These are phyloP conservation scores for Skeletonema marinoi DNA, from an alignment of 108 stramenopile species.

Conservation along the genomic window DNA sequence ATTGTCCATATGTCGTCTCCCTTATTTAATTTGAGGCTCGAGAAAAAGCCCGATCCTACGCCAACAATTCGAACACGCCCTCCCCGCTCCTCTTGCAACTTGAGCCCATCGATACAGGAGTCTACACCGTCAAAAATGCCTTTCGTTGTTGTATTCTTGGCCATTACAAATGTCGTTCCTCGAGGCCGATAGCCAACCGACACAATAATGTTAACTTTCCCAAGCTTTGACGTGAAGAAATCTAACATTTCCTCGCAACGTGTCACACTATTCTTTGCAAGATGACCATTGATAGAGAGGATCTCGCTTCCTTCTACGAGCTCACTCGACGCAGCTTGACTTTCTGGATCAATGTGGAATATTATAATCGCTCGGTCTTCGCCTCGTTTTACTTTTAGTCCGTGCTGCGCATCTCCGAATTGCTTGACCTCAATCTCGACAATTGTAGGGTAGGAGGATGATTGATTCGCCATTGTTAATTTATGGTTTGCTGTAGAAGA, in stretches of 20 bases:
- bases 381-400: slow-evolving; percentile 15
- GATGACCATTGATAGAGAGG: slow-evolving; percentile 27
- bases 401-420: background rate
- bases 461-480: background rate
- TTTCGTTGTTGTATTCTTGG: slow-evolving; percentile 5
- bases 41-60: slow-evolving; percentile 15
- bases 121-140: background rate
- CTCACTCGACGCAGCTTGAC: background rate
- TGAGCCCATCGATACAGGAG: slow-evolving; percentile 8
- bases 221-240: slow-evolving; percentile 17
- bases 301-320: slow-evolving; percentile 23
- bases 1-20: slow-evolving; percentile 34
- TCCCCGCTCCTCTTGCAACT: slow-evolving; percentile 4
- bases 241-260: slow-evolving; percentile 17
- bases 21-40: background rate
- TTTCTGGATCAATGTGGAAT: slow-evolving; percentile 23
- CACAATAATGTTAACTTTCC: background rate
- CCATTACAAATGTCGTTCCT: slow-evolving; percentile 20
- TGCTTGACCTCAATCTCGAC: background rate
- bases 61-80: slow-evolving; percentile 4
- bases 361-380: slow-evolving; percentile 25
- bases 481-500: too few species aligned
- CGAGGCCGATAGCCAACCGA: slow-evolving; percentile 8
- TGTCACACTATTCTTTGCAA: background rate
- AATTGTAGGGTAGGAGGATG: background rate